A percentile compares a stretch with the other conserved stretches of the same genome.
Evolutionary conservation across 1,284 basidiomycete species (phyloP).

Genomic region (Stereum hirsutum): DNA sequence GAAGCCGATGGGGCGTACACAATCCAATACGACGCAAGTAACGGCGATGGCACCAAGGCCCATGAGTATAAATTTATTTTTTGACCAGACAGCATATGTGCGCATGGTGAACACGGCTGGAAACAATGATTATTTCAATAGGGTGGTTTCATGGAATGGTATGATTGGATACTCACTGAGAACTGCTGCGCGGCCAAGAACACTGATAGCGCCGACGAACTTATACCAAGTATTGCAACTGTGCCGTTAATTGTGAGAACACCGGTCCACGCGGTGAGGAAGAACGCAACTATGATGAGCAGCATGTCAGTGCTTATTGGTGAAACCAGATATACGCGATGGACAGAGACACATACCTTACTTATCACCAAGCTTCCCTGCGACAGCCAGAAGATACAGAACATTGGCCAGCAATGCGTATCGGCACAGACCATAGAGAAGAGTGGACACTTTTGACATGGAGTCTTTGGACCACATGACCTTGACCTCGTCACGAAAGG

Average conservation of each 20-base stretch:
- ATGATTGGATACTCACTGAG: not conserved
- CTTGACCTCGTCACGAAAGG: constrained; percentile 3
- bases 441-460: not conserved
- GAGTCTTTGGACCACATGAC: constrained; percentile 1
- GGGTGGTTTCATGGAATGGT: too few species aligned
- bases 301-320: too few species aligned
- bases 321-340: too few species aligned
- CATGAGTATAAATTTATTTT: constrained; percentile 16
- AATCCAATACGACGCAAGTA: constrained; percentile 20
- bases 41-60: constrained; percentile 19
- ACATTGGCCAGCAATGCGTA: constrained; percentile 5
- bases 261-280: too few species aligned
- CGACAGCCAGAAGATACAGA: constrained; percentile 4
- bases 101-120: constrained; percentile 22
- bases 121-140: too few species aligned
- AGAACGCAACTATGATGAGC: too few species aligned
- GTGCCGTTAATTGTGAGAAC: too few species aligned
- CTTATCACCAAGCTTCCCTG: not conserved
- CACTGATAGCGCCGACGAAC: constrained; percentile 20
- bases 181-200: constrained; percentile 14
- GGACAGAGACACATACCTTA: too few species aligned
- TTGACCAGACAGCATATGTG: constrained; percentile 23
- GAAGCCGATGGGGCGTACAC: constrained; percentile 13
- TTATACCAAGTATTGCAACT: constrained; percentile 25
- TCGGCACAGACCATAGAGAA: constrained; percentile 4